Evolutionary conservation across 805 yeast genomes (phyloP).

Genomic region (Monosporozyma siamensis): DNA sequence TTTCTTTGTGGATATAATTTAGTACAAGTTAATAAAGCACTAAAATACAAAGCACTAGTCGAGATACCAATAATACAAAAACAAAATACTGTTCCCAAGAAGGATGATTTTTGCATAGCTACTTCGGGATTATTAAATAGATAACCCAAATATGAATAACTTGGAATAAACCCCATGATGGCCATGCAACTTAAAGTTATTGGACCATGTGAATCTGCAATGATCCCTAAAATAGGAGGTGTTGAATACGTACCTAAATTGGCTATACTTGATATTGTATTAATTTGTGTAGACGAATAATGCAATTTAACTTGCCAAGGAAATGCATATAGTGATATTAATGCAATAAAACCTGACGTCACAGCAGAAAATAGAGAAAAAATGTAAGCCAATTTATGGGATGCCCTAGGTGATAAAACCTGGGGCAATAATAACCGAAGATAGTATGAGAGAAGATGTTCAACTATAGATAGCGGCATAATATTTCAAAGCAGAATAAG

Average conservation of each 20-base stretch:
- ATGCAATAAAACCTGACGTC: constrained; percentile 71
- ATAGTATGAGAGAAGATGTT: constrained; percentile 34
- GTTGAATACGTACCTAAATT: constrained; percentile 78
- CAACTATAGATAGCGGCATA: constrained; percentile 24
- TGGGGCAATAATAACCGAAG: constrained; percentile 36
- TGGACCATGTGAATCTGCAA: constrained; percentile 83
- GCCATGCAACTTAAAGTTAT: constrained; percentile 57
- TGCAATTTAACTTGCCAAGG: constrained; percentile 51
- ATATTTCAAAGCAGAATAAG: not conserved
- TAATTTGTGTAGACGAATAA: constrained; percentile 58
- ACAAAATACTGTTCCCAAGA: constrained; percentile 37
- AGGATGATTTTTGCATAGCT: constrained; percentile 9
- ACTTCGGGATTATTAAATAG: constrained; percentile 23
- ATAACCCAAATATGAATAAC: constrained; percentile 46
- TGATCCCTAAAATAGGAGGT: constrained; percentile 70
- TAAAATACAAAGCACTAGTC: constrained; percentile 63
- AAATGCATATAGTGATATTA: constrained; percentile 73
- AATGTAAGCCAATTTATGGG: constrained; percentile 44
- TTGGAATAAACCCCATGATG: constrained; percentile 53
- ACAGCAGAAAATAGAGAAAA: constrained; percentile 57
- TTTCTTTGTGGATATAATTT: constrained; percentile 69
- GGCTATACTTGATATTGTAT: constrained; percentile 63
- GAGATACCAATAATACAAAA: constrained; percentile 60
- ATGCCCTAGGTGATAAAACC: constrained; percentile 32
- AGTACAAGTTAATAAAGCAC: constrained; percentile 72